Conservation (phyloP, 2,329 filamentous ascomycete species). For the Colletotrichum eleusines region DNA sequence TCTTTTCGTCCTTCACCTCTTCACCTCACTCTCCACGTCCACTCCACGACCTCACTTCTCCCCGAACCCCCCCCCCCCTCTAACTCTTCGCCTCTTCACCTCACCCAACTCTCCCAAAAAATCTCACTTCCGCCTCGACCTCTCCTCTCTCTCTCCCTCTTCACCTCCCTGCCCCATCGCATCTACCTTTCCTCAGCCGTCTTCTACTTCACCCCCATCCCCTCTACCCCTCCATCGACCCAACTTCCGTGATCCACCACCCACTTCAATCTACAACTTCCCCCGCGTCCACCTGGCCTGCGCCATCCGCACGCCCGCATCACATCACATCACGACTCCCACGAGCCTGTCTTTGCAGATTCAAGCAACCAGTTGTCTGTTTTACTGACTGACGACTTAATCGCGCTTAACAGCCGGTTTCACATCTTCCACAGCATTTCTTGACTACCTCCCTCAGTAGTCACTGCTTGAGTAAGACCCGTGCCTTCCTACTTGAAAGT, state of each 20-base stretch:
- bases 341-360: slow-evolving; percentile 13
- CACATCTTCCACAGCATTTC: background rate
- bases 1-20: slow-evolving; percentile 39
- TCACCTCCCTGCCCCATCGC: slow-evolving; percentile 43
- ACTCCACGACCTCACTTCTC: slow-evolving; percentile 41
- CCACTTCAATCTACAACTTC: slow-evolving; percentile 27
- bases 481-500: slow-evolving; percentile 25
- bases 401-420: background rate
- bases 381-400: background rate
- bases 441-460: background rate
- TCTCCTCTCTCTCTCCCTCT: slow-evolving; percentile 44
- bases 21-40: slow-evolving; percentile 44
- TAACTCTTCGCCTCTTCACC: slow-evolving; percentile 45
- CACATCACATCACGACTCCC: slow-evolving; percentile 21
- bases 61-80: slow-evolving; percentile 40
- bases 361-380: background rate
- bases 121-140: slow-evolving; percentile 43
- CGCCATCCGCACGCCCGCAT: slow-evolving; percentile 13
- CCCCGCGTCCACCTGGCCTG: slow-evolving; percentile 1
- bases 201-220: slow-evolving; percentile 42
- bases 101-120: slow-evolving; percentile 45
- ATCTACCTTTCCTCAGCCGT: slow-evolving; percentile 43
- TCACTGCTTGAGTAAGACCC: slow-evolving; percentile 1
- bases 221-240: slow-evolving; percentile 39
- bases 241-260: slow-evolving; percentile 30